These are phyloP conservation scores for Trichomonas vaginalis DNA, from an alignment of 208 protist genomes.

Conservation along the genomic window DNA sequence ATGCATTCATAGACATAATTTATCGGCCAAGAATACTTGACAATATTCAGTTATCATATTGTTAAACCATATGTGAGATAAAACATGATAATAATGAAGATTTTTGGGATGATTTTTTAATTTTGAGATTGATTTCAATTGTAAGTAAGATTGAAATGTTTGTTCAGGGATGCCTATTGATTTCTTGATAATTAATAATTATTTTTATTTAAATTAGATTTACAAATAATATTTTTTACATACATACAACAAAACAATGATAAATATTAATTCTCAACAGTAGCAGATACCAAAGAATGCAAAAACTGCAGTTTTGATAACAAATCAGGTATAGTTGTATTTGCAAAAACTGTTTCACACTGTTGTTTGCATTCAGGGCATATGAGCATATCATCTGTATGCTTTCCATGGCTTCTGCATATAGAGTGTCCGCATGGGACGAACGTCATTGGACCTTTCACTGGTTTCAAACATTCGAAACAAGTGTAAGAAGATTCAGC, in stretches of 20 bases:
- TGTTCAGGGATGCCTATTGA: no score
- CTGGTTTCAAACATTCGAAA: conserved; percentile 3
- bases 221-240: no score
- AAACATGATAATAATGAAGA: no score
- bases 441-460: conserved; percentile 1
- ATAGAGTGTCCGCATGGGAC: neutral
- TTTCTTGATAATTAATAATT: no score
- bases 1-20: no score
- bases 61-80: no score
- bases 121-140: no score
- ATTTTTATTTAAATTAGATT: no score
- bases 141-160: no score
- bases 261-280: neutral
- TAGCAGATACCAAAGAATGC: neutral
- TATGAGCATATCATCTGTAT: neutral
- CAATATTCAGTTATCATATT: no score
- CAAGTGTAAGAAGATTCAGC: conserved; percentile 4
- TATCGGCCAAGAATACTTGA: no score
- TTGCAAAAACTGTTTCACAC: conserved; percentile 1
- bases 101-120: no score
- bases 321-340: neutral
- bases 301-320: neutral
- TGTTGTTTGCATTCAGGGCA: neutral
- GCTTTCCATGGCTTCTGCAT: neutral
- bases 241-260: neutral